phyloP scores from a whole-genome alignment of 2,329 filamentous ascomycete genomes.

The Phyllosticta citribraziliensis region DNA sequence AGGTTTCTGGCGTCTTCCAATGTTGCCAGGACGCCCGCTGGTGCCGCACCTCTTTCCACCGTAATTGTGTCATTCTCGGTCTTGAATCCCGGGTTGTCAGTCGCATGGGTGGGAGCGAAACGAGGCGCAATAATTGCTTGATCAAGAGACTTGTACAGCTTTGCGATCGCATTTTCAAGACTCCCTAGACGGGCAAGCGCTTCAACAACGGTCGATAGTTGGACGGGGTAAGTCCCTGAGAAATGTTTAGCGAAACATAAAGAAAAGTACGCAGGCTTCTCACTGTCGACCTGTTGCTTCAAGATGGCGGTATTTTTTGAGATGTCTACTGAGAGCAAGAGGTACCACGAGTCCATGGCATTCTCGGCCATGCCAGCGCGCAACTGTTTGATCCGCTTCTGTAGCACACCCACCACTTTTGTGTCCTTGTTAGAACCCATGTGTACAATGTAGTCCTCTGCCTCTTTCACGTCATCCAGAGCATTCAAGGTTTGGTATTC shows the following conservation, averaged over 20 bases:
- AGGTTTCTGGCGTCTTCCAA: slow-evolving; percentile 22
- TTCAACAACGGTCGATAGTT: slow-evolving; percentile 25
- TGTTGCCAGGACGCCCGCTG: slow-evolving; percentile 21
- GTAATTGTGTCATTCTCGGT: slow-evolving; percentile 27
- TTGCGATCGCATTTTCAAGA: slow-evolving; percentile 41
- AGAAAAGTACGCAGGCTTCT: slow-evolving; percentile 8
- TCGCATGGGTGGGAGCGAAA: slow-evolving; percentile 33
- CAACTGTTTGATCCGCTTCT: slow-evolving; percentile 55
- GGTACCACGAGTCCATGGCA: slow-evolving; percentile 61
- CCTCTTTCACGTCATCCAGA: slow-evolving; percentile 39
- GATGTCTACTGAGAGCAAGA: slow-evolving; percentile 54
- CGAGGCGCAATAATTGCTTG: slow-evolving; percentile 51
- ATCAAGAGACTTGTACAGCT: slow-evolving; percentile 57
- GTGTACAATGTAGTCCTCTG: slow-evolving; percentile 45
- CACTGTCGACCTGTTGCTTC: slow-evolving; percentile 42
- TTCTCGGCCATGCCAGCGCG: slow-evolving; percentile 56
- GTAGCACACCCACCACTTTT: slow-evolving; percentile 55
- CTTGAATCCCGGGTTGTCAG: slow-evolving; percentile 21
- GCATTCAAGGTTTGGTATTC: slow-evolving; percentile 37
- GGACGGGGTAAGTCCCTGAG: slow-evolving; percentile 13
- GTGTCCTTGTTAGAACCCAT: slow-evolving; percentile 54
- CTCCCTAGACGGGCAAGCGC: slow-evolving; percentile 27
- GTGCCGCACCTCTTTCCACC: slow-evolving; percentile 18
- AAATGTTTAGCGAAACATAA: neutral
- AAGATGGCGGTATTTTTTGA: slow-evolving; percentile 48